phyloP scores from a whole-genome alignment of 805 yeast species.

The Candida corydali region DNA sequence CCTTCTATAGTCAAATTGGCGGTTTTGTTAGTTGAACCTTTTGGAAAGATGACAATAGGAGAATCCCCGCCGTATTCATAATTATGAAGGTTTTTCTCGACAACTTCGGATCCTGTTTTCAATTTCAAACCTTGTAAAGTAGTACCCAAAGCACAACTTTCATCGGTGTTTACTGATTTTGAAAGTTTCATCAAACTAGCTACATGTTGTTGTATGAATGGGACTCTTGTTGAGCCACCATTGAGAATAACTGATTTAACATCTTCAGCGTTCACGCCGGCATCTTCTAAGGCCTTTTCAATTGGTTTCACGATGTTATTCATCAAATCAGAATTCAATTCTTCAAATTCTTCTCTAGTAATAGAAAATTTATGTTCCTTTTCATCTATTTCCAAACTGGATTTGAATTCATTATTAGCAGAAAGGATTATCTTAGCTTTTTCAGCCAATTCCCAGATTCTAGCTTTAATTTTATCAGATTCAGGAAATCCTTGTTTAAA shows the following conservation, averaged over 20 bases:
- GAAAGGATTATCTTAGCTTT: constrained; percentile 83
- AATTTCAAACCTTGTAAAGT: constrained; percentile 73
- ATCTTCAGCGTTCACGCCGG: constrained; percentile 22
- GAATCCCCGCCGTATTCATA: constrained; percentile 36
- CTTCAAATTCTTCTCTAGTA: constrained; percentile 82
- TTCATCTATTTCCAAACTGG: constrained; percentile 76
- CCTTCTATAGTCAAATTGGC: constrained; percentile 32
- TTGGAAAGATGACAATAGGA: constrained; percentile 37
- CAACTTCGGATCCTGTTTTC: constrained; percentile 58
- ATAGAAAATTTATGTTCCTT: constrained; percentile 65
- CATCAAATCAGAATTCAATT: constrained; percentile 39
- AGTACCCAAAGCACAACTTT: constrained; percentile 87
- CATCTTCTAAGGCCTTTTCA: constrained; percentile 41
- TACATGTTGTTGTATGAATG: constrained; percentile 70
- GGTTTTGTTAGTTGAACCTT: constrained; percentile 39
- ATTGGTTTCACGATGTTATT: constrained; percentile 53
- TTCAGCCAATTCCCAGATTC: constrained; percentile 79
- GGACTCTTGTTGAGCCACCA: constrained; percentile 92
- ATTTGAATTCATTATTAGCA: constrained; percentile 78
- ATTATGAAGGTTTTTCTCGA: constrained; percentile 51
- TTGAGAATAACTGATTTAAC: constrained; percentile 68
- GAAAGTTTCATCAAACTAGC: constrained; percentile 51
- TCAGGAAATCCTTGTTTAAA: constrained; percentile 54
- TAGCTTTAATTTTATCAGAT: constrained; percentile 52
- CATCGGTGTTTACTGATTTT: constrained; percentile 92